Percentiles rank a stretch among this genome's conserved stretches.
These are phyloP conservation scores for Urostyla sp. DNA, from an alignment of 73 alveolate species.

Conservation along the genomic window DNA sequence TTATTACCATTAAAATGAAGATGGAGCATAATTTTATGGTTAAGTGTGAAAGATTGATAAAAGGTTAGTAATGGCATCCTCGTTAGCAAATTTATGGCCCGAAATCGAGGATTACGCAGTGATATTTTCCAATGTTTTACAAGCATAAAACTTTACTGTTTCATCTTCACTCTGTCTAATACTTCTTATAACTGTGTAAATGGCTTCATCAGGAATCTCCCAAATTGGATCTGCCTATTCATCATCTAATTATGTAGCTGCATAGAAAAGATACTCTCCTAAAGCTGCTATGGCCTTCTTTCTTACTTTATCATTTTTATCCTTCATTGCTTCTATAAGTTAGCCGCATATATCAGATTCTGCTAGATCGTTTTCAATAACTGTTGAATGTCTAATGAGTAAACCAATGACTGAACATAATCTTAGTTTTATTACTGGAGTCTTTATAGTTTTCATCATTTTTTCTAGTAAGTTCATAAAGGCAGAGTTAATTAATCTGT, in stretches of 20 bases:
- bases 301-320: conserved; percentile 82
- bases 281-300: conserved; percentile 97
- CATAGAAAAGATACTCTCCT: conserved; percentile 98
- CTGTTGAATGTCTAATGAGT: conserved; percentile 95
- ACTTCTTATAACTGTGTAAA: conserved; percentile 74
- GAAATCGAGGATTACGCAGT: conserved; percentile 79
- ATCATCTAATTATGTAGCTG: conserved; percentile 98
- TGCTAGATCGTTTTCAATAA: conserved; percentile 93
- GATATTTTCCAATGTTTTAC: conserved; percentile 97
- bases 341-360: conserved; percentile 74
- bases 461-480: conserved; percentile 80
- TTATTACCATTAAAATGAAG: background rate
- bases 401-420: conserved; percentile 93
- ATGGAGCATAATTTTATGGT: conserved; percentile 28
- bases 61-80: conserved; percentile 68
- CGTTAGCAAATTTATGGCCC: conserved; percentile 83
- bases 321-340: conserved; percentile 77
- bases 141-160: conserved; percentile 93
- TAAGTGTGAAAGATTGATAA: conserved; percentile 58
- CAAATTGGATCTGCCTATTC: conserved; percentile 95
- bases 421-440: conserved; percentile 81
- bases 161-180: conserved; percentile 86
- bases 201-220: conserved; percentile 83
- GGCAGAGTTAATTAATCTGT: conserved; percentile 90
- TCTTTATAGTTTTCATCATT: conserved; percentile 83